Percentiles rank a stretch among this genome's conserved stretches.
Conservation (phyloP, 805 yeast genomes). For the Saccharomycopsis selenospora region DNA sequence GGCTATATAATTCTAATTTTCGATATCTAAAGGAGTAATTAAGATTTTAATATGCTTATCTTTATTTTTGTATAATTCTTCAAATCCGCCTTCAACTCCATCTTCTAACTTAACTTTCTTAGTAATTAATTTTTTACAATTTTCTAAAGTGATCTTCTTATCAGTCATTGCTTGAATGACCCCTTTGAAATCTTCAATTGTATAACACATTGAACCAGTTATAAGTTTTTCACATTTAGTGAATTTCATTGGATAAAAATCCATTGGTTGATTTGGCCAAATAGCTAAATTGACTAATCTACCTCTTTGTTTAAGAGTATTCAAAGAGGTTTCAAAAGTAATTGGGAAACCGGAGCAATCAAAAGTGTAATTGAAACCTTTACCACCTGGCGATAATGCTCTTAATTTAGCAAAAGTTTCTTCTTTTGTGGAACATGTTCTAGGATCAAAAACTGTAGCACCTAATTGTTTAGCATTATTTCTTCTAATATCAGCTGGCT, state of each 20-base stretch:
- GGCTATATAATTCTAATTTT: no score
- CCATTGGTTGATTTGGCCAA: slow-evolving; percentile 41
- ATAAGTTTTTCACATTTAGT: slow-evolving; percentile 37
- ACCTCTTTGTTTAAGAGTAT: slow-evolving; percentile 36
- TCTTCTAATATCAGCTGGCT: slow-evolving; percentile 56
- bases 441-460: slow-evolving; percentile 38
- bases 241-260: slow-evolving; percentile 39
- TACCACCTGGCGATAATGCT: slow-evolving; percentile 32
- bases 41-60: slow-evolving; percentile 41
- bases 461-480: slow-evolving; percentile 46
- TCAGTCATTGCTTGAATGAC: slow-evolving; percentile 35
- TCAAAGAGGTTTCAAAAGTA: slow-evolving; percentile 37
- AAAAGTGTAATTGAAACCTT: slow-evolving; percentile 44
- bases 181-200: slow-evolving; percentile 36
- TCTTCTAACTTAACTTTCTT: slow-evolving; percentile 33
- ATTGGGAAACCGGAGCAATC: slow-evolving; percentile 48
- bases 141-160: slow-evolving; percentile 31
- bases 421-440: slow-evolving; percentile 26
- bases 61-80: slow-evolving; percentile 36
- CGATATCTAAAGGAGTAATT: slow-evolving; percentile 28
- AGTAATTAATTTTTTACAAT: slow-evolving; percentile 34
- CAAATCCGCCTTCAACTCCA: slow-evolving; percentile 37
- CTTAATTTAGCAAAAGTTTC: slow-evolving; percentile 30
- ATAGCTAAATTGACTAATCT: slow-evolving; percentile 42
- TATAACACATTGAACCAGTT: slow-evolving; percentile 41